Evolutionary conservation across 1,284 basidiomycete species (phyloP), one percentile per base, ranked within the genome.

Genomic region (Cryptococcus hybrid): DNA sequence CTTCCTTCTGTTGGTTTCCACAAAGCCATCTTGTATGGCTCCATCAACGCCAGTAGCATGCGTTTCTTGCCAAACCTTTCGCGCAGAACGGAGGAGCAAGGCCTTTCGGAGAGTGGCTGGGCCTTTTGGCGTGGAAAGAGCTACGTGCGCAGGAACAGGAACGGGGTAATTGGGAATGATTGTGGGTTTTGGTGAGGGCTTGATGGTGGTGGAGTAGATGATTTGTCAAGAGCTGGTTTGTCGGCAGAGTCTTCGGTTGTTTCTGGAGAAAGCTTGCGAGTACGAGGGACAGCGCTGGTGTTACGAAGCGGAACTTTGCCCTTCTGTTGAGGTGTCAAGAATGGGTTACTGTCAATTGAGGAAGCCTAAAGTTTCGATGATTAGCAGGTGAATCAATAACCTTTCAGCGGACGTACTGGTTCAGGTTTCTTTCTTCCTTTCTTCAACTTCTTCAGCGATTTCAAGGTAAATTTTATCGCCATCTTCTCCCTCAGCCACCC

Each of bases 381-480:
- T 24, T 24, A 24, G 13, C 4, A 40, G 30, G 11, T 39, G 12
- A 40, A 45, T 24, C 24, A 24, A 24, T 24, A 24, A 24, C 24
- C 24, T 24, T 24, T 24, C 24, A 24, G 24, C 24, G 24, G 24
- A 24, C 24, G 24, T 24, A 24, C 24, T 24, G 24, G 24, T 24
- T 24, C 24, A 24, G 24, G 24, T 24, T 24, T 24, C 24, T 24
- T 24, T 24, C 24, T n/a, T 9, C 38, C 39, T 51, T 13, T 47
- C 46, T 55, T 49, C 55, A 38, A 57, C 49, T 2, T 66, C 66
- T 11, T 69, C 67, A 24, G 61, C 63, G 15, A 47, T 47, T 57
- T 76, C 74, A 5, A 76, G 59, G 54, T 73, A 75, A 13, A 77
- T 60, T 48, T 61, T 65, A 51, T 77, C 73, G 3, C 72, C 73